These are phyloP conservation scores for Amylostereum areolatum DNA, from an alignment of 1,284 basidiomycete species.

Conservation along the genomic window DNA sequence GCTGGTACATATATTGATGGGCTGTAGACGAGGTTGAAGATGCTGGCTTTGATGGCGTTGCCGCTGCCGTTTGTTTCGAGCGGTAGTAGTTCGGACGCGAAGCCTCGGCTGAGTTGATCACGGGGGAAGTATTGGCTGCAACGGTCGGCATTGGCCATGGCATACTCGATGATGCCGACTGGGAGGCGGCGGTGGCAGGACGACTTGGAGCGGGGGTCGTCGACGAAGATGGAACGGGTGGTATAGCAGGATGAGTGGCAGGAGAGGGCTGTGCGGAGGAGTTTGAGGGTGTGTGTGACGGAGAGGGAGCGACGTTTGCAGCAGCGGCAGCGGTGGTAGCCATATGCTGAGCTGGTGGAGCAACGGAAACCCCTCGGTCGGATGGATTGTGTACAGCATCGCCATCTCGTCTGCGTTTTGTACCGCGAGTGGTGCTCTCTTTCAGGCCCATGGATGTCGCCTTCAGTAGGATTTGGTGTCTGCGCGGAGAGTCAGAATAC, in stretches of 20 bases:
- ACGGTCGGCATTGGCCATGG: conserved; percentile 37
- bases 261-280: conserved; percentile 19
- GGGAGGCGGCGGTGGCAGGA: conserved; percentile 16
- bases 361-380: conserved; percentile 5
- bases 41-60: too few species aligned
- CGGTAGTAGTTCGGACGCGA: conserved; percentile 1
- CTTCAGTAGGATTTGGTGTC: conserved; percentile 74
- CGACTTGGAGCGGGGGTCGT: conserved; percentile 16
- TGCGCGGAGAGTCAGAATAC: conserved; percentile 20
- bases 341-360: conserved; percentile 7
- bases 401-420: conserved; percentile 54
- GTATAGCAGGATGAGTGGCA: conserved; percentile 20
- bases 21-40: neutral
- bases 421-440: conserved; percentile 59
- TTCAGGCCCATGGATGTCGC: conserved; percentile 70
- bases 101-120: conserved; percentile 8
- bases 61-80: neutral
- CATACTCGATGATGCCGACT: conserved; percentile 19
- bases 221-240: conserved; percentile 15
- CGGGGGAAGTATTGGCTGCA: conserved; percentile 22
- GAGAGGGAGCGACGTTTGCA: conserved; percentile 16
- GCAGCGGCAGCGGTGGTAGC: conserved; percentile 8
- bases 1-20: neutral
- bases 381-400: conserved; percentile 20
- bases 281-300: conserved; percentile 6